Conservation (phyloP, 176 grass and related monocot genomes). For the Puya raimondii region DNA sequence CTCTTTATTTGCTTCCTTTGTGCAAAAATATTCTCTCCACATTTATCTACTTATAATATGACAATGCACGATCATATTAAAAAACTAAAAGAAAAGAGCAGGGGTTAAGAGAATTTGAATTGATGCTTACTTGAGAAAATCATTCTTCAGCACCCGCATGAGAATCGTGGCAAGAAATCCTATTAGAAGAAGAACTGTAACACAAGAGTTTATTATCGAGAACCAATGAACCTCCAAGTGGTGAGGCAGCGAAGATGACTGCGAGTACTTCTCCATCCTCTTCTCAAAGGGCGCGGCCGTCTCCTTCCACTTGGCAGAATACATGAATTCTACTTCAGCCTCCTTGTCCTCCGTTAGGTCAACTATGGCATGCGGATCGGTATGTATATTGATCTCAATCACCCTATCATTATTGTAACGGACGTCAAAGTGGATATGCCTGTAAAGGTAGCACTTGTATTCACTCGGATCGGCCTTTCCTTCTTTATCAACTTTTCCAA, state of each 20-base stretch:
- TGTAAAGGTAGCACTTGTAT: constrained; percentile 85
- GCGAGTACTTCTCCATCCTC: constrained; percentile 98
- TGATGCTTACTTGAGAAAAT: constrained; percentile 78
- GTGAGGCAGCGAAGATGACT: constrained; percentile 62
- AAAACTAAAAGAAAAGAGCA: neutral
- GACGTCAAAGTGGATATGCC: constrained; percentile 79
- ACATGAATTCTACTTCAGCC: constrained; percentile 57
- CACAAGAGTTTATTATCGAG: constrained; percentile 95
- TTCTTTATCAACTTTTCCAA: constrained; percentile 86
- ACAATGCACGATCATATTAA: too few species aligned
- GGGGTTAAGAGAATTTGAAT: neutral
- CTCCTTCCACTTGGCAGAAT: constrained; percentile 93
- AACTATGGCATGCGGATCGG: constrained; percentile 51
- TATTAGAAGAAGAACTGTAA: constrained; percentile 78
- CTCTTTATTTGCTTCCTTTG: too few species aligned
- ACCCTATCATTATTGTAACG: constrained; percentile 75
- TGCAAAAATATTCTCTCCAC: too few species aligned
- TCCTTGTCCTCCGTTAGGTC: constrained; percentile 80
- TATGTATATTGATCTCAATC: constrained; percentile 77
- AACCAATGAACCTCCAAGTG: constrained; percentile 98
- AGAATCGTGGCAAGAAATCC: constrained; percentile 94
- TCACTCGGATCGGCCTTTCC: constrained; percentile 46
- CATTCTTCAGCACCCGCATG: constrained; percentile 96
- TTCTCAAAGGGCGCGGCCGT: constrained; percentile 56
- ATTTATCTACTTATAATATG: too few species aligned